Base-by-base conservation (phyloP, 2,329 filamentous ascomycete genomes). In the Bisporella sp. region DNA sequence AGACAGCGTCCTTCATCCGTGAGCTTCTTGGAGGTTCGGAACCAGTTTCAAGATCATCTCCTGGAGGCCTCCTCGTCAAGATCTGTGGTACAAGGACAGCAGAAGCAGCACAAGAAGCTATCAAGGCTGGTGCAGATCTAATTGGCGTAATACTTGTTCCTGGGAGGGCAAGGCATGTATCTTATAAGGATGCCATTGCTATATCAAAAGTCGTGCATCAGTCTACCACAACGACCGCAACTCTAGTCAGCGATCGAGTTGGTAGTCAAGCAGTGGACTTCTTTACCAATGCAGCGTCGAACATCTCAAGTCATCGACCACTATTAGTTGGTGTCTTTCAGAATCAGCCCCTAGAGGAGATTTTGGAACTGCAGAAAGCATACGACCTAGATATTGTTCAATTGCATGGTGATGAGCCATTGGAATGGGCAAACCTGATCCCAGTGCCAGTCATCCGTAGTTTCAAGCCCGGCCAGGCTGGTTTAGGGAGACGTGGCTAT, bases 321-420 rank as follows among this genome's bases (percentile, higher is more conserved):
- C 76, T 93, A 3, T 76, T 99, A 1, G 93, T 96, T 5, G 93
- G 93, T 50, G 92, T 99, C 2, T 99, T 99, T 72, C 85, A 88
- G 61, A 87, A 96, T 66, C 92, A 97, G 64, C 82, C 92, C 1
- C 74, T 99, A 7, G 79, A 81, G 35, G 89, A 96, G 59, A 76
- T 99, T 5, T 74, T 97, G 46, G 78, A 84, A 55, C 82, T 92
- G 66, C 87, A 95, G 60, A 80, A 80, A 57, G 74, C 82, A 9
- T 82, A 96, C 57, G 75, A 78, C 43, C 79, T 99, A 41, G 93
- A 99, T 65, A 72, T 96, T 48, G 88, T 99, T 5, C 93, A 99
- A 65, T 78, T 99, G 2, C 93, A 99, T 64, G 95, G 93, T 6
- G 78, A 85, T 44, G 95, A 99, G 66, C 92, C 93, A 2, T 63